Base-by-base conservation (phyloP, 108 stramenopile species). In the Cyclotella choctawhatcheeana region DNA sequence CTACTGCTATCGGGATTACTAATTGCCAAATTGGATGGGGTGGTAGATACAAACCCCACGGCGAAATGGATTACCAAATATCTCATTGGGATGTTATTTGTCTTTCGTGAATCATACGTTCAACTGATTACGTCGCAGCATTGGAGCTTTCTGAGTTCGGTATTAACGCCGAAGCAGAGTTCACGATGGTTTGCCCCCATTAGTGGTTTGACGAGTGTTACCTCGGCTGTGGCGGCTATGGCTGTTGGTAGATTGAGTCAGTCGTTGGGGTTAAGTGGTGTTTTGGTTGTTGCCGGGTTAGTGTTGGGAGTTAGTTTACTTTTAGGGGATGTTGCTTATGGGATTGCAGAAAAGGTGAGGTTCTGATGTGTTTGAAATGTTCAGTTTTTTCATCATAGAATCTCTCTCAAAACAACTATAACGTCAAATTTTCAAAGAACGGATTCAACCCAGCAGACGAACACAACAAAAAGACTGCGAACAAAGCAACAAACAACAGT, bases 381-480 rank as follows among this genome's bases (percentile, higher is more conserved):
- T 58, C 5, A 1, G 44, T 13, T 5, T 6, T 59, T 29, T 58
- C 34, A 7, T 35, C n/a, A n/a, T n/a, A n/a, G n/a, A n/a, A n/a
- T n/a, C n/a, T n/a, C n/a, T n/a, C n/a, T n/a, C n/a, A n/a, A n/a
- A n/a, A n/a, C n/a, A n/a, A n/a, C n/a, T n/a, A n/a, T n/a, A n/a
- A n/a, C n/a, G n/a, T n/a, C n/a, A n/a, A n/a, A n/a, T n/a, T n/a
- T n/a, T n/a, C n/a, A 1, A 25, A 77, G 81, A 67, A 85, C 56
- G 84, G 84, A 60, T 85, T 85, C 73, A 79, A 82, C 37, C 84
- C 84, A 35, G 76, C 74, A 37, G 81, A 81, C 44, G 81, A 85
- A 69, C 84, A 85, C 60, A 18, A 65, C 20, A 56, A 64, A 51
- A 76, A 81, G 51, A 52, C 1, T 22, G 21, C n/a, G 24, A 52